Percentiles rank a stretch among this genome's conserved stretches.
phyloP scores from a whole-genome alignment of 2,329 filamentous ascomycete genomes.

The Ascochyta rabiei region DNA sequence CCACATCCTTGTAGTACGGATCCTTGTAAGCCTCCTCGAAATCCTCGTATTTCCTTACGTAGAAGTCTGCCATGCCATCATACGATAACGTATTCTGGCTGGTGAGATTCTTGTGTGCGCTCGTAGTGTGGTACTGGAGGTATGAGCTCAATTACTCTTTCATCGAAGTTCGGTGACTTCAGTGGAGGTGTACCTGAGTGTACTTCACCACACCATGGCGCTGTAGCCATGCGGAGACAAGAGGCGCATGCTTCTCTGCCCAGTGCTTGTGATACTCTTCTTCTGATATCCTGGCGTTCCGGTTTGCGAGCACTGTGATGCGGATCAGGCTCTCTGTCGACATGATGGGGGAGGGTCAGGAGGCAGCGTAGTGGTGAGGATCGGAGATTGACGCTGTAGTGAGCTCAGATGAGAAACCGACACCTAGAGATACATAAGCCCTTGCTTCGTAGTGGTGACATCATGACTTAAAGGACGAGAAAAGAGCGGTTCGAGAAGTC shows the following conservation, averaged over 20 bases:
- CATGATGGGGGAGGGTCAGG: slow-evolving; percentile 2
- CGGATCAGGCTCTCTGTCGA: slow-evolving; percentile 23
- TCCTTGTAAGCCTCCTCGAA: slow-evolving; percentile 33
- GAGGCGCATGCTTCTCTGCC: slow-evolving; percentile 30
- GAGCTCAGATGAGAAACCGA: too few species aligned
- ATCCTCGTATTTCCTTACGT: slow-evolving; percentile 30
- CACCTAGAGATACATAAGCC: not conserved
- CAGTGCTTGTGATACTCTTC: slow-evolving; percentile 32
- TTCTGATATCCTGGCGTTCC: slow-evolving; percentile 29
- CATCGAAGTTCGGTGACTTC: too few species aligned
- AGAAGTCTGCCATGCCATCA: slow-evolving; percentile 36
- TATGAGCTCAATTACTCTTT: too few species aligned
- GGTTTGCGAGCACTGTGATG: slow-evolving; percentile 30
- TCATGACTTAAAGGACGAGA: not conserved
- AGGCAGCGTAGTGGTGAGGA: too few species aligned
- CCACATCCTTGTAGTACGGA: slow-evolving; percentile 25
- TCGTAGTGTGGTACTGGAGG: slow-evolving; percentile 30
- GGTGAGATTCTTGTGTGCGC: slow-evolving; percentile 21
- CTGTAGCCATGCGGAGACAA: slow-evolving; percentile 30
- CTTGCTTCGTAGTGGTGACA: not conserved
- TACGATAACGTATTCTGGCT: slow-evolving; percentile 23
- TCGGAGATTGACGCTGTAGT: too few species aligned
- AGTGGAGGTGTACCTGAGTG: slow-evolving; percentile 21
- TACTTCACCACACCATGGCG: slow-evolving; percentile 32
- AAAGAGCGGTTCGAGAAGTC: not conserved